Conservation (phyloP, 108 stramenopile genomes). For the Fragilaria crotonensis region DNA sequence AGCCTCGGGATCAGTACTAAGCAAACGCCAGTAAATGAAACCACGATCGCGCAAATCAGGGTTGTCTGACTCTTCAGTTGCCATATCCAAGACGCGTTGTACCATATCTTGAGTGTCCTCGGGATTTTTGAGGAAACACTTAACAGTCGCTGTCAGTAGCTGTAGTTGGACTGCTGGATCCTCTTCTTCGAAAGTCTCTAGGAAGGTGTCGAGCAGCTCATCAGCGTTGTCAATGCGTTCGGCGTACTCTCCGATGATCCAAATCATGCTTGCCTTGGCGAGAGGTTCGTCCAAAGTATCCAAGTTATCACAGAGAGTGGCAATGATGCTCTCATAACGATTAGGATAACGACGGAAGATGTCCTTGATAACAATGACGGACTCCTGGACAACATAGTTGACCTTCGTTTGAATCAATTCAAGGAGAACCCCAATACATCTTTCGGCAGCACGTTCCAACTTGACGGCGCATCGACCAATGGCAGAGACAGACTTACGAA, state of each 20-base stretch:
- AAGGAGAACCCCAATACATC: slow-evolving; percentile 96
- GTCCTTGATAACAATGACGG: slow-evolving; percentile 98
- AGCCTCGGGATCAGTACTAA: slow-evolving; percentile 95
- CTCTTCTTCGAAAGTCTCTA: slow-evolving; percentile 95
- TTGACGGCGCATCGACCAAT: slow-evolving; percentile 99
- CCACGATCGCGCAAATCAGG: slow-evolving; percentile 98
- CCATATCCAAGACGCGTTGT: slow-evolving; percentile 92
- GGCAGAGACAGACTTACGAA: slow-evolving; percentile 94
- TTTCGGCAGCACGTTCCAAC: slow-evolving; percentile 96
- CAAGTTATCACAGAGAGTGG: slow-evolving; percentile 96
- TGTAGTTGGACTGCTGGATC: slow-evolving; percentile 96
- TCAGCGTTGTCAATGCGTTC: slow-evolving; percentile 99
- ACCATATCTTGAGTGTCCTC: slow-evolving; percentile 98
- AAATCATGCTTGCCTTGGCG: slow-evolving; percentile 98
- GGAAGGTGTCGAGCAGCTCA: slow-evolving; percentile 94
- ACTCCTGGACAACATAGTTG: slow-evolving; percentile 98
- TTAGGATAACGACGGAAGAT: slow-evolving; percentile 99
- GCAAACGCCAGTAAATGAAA: slow-evolving; percentile 98
- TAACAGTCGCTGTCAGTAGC: slow-evolving; percentile 97
- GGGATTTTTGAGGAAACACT: slow-evolving; percentile 98
- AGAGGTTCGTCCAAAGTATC: slow-evolving; percentile 99
- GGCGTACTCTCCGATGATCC: slow-evolving; percentile 99
- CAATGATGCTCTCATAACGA: slow-evolving; percentile 98
- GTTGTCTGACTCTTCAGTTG: slow-evolving; percentile 97
- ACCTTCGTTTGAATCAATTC: slow-evolving; percentile 99